These are phyloP conservation scores for Trichoderma virens DNA, from an alignment of 495 filamentous ascomycete species.

Conservation along the genomic window DNA sequence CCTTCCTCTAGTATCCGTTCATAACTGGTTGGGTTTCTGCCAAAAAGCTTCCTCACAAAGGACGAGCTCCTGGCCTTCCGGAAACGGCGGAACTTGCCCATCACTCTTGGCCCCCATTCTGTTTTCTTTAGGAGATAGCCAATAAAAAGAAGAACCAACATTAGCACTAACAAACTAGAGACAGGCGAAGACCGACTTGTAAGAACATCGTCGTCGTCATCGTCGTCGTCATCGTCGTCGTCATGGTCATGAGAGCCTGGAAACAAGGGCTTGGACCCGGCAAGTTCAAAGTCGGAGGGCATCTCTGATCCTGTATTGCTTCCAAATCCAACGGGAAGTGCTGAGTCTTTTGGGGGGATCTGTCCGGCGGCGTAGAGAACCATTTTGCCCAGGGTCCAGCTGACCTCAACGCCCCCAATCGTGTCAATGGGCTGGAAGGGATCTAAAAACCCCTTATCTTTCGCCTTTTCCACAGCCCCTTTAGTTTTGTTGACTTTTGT, in stretches of 20 bases:
- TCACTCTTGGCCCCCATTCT: conserved; percentile 61
- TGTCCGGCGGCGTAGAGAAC: conserved; percentile 93
- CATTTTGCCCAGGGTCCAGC: conserved; percentile 97
- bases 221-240: conserved; percentile 46
- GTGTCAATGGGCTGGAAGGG: conserved; percentile 92
- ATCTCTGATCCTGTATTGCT: conserved; percentile 56
- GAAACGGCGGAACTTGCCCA: conserved; percentile 48
- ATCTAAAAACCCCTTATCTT: conserved; percentile 73
- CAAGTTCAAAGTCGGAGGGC: conserved; percentile 76
- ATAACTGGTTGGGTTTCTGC: conserved; percentile 47
- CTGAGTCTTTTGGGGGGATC: conserved; percentile 54
- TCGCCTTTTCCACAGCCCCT: conserved; percentile 57
- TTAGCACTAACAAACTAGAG: conserved; percentile 65
- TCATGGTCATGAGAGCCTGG: conserved; percentile 35
- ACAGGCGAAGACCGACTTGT: conserved; percentile 47
- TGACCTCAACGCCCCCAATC: conserved; percentile 88
- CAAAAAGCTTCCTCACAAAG: conserved; percentile 50
- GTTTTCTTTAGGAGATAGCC: conserved; percentile 51
- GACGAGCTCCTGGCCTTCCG: conserved; percentile 43
- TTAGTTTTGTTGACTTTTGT: conserved; percentile 66
- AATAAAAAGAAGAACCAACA: conserved; percentile 58
- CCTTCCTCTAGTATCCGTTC: conserved; percentile 84
- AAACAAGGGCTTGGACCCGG: conserved; percentile 51
- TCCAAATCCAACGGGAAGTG: conserved; percentile 81
- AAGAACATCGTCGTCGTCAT: conserved; percentile 48